These are phyloP conservation scores for Kodamaea hsintzibuensis DNA, from an alignment of 805 yeast genomes.

Conservation along the genomic window DNA sequence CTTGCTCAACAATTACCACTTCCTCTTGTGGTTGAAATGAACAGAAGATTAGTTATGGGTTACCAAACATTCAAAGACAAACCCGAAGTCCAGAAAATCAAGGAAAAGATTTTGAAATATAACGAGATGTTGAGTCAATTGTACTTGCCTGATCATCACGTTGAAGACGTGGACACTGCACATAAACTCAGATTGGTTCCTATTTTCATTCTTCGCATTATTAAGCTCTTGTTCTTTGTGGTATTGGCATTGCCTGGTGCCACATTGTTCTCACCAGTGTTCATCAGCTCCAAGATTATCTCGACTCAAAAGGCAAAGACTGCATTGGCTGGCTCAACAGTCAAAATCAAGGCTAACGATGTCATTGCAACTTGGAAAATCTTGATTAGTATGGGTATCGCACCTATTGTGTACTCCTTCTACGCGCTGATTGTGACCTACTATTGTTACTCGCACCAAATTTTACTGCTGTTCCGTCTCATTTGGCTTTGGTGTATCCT, in stretches of 20 bases:
- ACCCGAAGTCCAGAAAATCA: constrained; percentile 62
- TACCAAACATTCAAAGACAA: constrained; percentile 72
- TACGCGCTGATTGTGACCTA: constrained; percentile 68
- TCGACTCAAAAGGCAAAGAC: constrained; percentile 70
- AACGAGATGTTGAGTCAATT: constrained; percentile 56
- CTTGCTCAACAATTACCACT: constrained; percentile 71
- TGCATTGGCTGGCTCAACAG: constrained; percentile 85
- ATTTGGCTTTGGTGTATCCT: constrained; percentile 46
- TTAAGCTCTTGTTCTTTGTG: constrained; percentile 56
- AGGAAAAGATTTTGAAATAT: constrained; percentile 64
- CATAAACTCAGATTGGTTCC: constrained; percentile 51
- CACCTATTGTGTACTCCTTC: constrained; percentile 80
- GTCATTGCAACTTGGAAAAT: constrained; percentile 98
- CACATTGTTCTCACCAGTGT: constrained; percentile 83
- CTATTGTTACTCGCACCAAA: constrained; percentile 24
- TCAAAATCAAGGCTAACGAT: constrained; percentile 88
- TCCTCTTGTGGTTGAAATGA: constrained; percentile 85
- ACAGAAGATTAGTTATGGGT: constrained; percentile 81
- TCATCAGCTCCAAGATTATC: constrained; percentile 71
- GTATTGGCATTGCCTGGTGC: constrained; percentile 85
- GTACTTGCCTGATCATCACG: constrained; percentile 57
- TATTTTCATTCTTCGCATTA: constrained; percentile 56
- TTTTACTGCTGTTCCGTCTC: constrained; percentile 17
- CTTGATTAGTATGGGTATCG: constrained; percentile 81
- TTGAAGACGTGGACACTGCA: constrained; percentile 54